Conservation (phyloP, 495 filamentous ascomycete genomes). For the Thozetella sp. region DNA sequence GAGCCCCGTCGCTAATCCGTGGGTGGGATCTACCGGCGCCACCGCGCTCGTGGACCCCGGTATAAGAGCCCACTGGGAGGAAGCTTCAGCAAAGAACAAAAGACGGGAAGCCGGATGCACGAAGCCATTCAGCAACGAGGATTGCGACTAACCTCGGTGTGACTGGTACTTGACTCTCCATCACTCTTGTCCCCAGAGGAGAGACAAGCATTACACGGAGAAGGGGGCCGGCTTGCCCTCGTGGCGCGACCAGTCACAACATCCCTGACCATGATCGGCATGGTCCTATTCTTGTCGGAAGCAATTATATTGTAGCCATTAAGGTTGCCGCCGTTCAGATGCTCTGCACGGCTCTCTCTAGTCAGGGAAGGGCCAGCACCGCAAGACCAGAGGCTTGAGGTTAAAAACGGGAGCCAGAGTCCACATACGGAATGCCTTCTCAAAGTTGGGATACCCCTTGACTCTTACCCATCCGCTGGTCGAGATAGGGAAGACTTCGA, state of each 20-base stretch:
- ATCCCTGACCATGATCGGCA: constrained; percentile 3
- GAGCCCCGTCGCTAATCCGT: constrained; percentile 10
- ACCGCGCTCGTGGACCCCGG: no score
- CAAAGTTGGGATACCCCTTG: constrained; percentile 16
- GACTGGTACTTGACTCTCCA: no score
- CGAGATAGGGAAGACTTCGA: constrained; percentile 16
- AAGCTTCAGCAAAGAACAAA: not conserved
- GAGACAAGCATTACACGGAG: no score
- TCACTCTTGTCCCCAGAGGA: no score
- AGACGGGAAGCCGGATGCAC: not conserved
- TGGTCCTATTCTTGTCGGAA: constrained; percentile 12
- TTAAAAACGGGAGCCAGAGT: not conserved
- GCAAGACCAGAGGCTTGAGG: no score
- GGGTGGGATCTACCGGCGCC: constrained; percentile 10
- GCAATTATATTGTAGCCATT: constrained; percentile 17
- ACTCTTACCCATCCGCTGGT: constrained; percentile 19
- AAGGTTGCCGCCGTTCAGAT: constrained; percentile 18
- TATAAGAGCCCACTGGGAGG: no score
- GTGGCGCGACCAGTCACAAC: constrained; percentile 2
- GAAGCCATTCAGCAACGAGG: no score
- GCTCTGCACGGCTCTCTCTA: constrained; percentile 8
- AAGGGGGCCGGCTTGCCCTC: not conserved
- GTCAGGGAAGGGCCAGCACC: not conserved
- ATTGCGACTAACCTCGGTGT: no score
- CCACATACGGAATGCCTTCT: constrained; percentile 19